Base-by-base conservation (phyloP, 129 eudicot species). In the Flaveria linearis region DNA sequence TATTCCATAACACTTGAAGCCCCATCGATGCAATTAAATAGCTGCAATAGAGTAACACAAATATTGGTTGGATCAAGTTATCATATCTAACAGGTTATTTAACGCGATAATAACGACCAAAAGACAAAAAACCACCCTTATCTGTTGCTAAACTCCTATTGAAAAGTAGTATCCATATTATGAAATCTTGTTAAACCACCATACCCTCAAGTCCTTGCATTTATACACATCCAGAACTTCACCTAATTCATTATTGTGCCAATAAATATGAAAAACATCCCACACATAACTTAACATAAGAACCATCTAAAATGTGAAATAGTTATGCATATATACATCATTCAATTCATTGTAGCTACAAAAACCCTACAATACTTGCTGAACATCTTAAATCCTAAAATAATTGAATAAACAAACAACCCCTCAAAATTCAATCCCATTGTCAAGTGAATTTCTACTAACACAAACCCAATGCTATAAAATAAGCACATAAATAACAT, bases 21-120 rank as follows among this genome's bases (percentile, higher is more conserved):
- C 98, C 98, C 96, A 90, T 93, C 7, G 98, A 93, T 53, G 96
- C 98, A 73, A 90, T 84, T 66, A 93, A 86, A 84, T 88, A 93
- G 81, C 98, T 93, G 85, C 73, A 75, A 52, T 62, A 84, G 22
- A 50, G 46, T 50, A 41, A 0, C 14, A 46, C 30, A 77, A 46
- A 18, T 50, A 17, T 49, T 50, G 36, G 47, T 49, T 13, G 9
- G 72, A 28, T 50, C 61, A 49, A 51, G 62, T 14, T 14, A 47
- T 61, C 55, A 62, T 62, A 39, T 22, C 26, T 17, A 72, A 51
- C 78, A 45, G 9, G 4, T 46, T 30, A 79, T 45, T 20, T 9
- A 66, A 67, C 46, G 69, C 46, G 16, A 76, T 11, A 58, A 63
- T 43, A 78, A 20, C 52, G 4, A 61, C 56, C 63, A 42, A 45